Evolutionary conservation across 768 basidiomycete species (phyloP).

Genomic region (Phlebiopsis gigantea): DNA sequence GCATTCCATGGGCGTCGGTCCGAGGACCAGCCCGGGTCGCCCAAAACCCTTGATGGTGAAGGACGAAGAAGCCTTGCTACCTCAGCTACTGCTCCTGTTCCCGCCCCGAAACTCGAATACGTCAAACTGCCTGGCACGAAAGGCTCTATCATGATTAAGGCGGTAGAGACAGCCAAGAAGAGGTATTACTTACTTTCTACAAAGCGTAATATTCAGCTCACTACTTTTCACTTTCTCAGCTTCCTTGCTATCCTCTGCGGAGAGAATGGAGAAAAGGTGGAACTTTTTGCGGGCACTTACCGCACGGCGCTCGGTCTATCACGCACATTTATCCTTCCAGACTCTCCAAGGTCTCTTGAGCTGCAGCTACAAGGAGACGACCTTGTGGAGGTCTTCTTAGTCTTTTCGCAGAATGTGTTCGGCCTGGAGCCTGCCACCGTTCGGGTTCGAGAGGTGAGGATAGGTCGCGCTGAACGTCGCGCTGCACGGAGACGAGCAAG

Average conservation of each 20-base stretch:
- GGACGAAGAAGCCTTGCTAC: conserved; percentile 21
- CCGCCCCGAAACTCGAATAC: conserved; percentile 84
- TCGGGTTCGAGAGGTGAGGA: conserved; percentile 88
- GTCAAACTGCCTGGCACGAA: conserved; percentile 92
- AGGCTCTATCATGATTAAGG: conserved; percentile 75
- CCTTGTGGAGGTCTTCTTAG: conserved; percentile 85
- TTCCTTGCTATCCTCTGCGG: conserved; percentile 92
- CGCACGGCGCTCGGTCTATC: conserved; percentile 85
- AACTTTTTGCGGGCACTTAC: conserved; percentile 88
- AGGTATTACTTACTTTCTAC: conserved; percentile 43
- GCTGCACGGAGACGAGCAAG: conserved; percentile 79
- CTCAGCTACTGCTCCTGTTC: conserved; percentile 41
- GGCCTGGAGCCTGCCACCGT: conserved; percentile 91
- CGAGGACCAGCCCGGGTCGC: conserved; percentile 43
- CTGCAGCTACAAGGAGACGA: conserved; percentile 90
- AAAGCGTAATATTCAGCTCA: conserved; percentile 3
- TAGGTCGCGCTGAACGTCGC: conserved; percentile 81
- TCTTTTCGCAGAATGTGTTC: conserved; percentile 89
- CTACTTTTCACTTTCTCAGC: conserved; percentile 31
- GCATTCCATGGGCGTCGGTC: conserved; percentile 56
- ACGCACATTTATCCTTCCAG: conserved; percentile 89
- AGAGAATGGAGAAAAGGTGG: conserved; percentile 89
- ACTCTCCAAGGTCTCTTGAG: conserved; percentile 83
- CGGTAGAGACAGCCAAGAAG: conserved; percentile 86
- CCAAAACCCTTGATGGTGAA: conserved; percentile 39